Evolutionary conservation across 345 rosid genomes (phyloP).

Genomic region (Erodium maritimum): DNA sequence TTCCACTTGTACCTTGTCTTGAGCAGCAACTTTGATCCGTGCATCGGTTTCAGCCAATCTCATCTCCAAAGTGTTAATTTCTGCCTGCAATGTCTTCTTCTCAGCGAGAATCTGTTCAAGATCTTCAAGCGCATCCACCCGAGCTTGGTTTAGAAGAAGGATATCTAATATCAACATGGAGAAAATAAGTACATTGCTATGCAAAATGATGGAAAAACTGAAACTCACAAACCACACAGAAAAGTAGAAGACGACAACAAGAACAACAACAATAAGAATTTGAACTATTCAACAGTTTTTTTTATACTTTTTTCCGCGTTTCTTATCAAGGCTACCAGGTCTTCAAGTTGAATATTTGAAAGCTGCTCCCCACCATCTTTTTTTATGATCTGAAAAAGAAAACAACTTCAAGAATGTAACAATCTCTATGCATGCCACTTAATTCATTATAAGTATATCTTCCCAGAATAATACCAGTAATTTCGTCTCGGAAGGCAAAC

Average conservation of each 20-base stretch:
- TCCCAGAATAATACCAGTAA: not conserved
- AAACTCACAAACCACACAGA: constrained; percentile 1
- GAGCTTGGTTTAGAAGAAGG: constrained; percentile 76
- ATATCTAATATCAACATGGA: constrained; percentile 39
- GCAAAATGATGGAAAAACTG: not conserved
- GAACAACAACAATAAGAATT: constrained; percentile 7
- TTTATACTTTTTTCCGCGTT: constrained; percentile 77
- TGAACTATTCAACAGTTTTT: not conserved
- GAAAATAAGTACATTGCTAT: not conserved
- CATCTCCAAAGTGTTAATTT: constrained; percentile 54
- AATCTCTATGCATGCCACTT: not conserved
- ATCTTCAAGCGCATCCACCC: constrained; percentile 61
- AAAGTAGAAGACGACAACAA: not conserved
- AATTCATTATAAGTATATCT: constrained; percentile 3
- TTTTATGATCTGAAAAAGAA: constrained; percentile 36
- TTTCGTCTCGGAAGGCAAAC: not conserved
- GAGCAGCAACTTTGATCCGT: constrained; percentile 56
- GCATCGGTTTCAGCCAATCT: constrained; percentile 83
- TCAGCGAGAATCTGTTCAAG: constrained; percentile 54
- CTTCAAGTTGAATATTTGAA: constrained; percentile 44
- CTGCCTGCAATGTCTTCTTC: constrained; percentile 68
- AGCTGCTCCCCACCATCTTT: constrained; percentile 32
- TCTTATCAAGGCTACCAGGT: constrained; percentile 63
- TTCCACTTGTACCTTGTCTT: constrained; percentile 62
- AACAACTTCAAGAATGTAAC: not conserved